Percentiles rank a stretch among this genome's conserved stretches.
Conservation (phyloP, 441 rosid species). For the Pelargonium citronellum region DNA sequence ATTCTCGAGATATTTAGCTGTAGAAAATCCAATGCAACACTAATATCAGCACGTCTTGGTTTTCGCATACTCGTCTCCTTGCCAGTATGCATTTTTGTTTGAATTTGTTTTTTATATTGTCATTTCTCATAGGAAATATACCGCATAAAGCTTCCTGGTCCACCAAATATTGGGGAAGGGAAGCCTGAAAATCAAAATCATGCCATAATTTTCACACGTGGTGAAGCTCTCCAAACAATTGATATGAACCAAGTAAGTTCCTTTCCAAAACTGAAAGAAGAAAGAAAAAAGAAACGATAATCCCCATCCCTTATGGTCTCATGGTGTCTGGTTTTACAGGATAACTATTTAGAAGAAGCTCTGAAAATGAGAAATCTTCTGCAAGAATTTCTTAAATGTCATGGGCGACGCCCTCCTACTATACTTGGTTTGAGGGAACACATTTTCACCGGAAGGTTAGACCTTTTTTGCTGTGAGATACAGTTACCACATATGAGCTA, state of each 20-base stretch:
- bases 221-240: conserved; percentile 94
- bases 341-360: conserved; percentile 92
- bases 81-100: not conserved
- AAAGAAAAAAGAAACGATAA: conserved; percentile 10
- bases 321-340: conserved; percentile 44
- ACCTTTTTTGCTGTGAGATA: conserved; percentile 17
- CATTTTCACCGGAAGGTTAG: conserved; percentile 93
- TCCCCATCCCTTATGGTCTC: conserved; percentile 20
- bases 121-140: conserved; percentile 59
- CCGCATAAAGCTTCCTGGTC: conserved; percentile 92
- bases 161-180: conserved; percentile 95
- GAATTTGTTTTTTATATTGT: conserved; percentile 8
- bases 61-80: not conserved
- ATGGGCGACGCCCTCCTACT: conserved; percentile 73
- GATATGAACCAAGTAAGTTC: conserved; percentile 91
- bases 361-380: conserved; percentile 95
- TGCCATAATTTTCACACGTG: conserved; percentile 87
- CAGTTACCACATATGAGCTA: not conserved
- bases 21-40: not conserved
- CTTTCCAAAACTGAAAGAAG: conserved; percentile 18
- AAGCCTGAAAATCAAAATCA: conserved; percentile 99
- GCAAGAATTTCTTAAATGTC: conserved; percentile 74
- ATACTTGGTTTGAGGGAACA: conserved; percentile 91
- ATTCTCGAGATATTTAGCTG: conserved; percentile 15
- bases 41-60: not conserved